Evolutionary conservation across 129 eudicot species (phyloP), one percentile per base, ranked within the genome.

Genomic region (Deinandra increscens): DNA sequence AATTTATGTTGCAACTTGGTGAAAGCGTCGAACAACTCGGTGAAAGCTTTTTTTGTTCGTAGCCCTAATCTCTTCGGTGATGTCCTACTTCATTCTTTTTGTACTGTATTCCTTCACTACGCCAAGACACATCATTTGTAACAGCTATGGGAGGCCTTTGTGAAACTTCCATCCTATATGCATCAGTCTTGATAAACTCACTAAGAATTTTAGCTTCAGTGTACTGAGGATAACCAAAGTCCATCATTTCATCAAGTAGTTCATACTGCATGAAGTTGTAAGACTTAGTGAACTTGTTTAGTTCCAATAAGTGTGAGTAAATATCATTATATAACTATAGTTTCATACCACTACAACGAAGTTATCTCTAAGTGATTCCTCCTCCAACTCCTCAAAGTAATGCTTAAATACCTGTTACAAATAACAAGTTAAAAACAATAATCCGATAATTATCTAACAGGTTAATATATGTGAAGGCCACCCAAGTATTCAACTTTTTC

Each of bases 101-200:
- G 80, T 94, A 94, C 13, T 75, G 82, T 80, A 94, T 85, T 58
- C 99, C 99, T 80, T 94, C 97, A 68, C 99, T 94, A 74, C 97
- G 99, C 99, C 99, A 94, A 2, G 99, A 94, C 42, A 94, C 99
- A 9, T 91, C 99, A 87, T 94, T 94, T 81, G 99, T 94, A 10
- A 94, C 96, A 66, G 99, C 99, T 97, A 94, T 89, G 6, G 97
- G 99, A 74, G 99, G 99, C 85, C 97, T 81, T 65, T 94, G 97
- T 45, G 93, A 54, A 69, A 89, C 97, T 77, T 94, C 99, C 99
- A 94, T 85, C 78, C 96, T 80, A 71, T 94, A 94, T 73, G 99
- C 99, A 89, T 89, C 97, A 0, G 99, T 94, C 81, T 94, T 94
- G 70, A 94, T 94, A 75, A 94, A 94, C 82, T 94, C 99, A 33